These are phyloP conservation scores for Coemansia umbellata DNA, from an alignment of 192 early-diverging fungal species.

Conservation along the genomic window DNA sequence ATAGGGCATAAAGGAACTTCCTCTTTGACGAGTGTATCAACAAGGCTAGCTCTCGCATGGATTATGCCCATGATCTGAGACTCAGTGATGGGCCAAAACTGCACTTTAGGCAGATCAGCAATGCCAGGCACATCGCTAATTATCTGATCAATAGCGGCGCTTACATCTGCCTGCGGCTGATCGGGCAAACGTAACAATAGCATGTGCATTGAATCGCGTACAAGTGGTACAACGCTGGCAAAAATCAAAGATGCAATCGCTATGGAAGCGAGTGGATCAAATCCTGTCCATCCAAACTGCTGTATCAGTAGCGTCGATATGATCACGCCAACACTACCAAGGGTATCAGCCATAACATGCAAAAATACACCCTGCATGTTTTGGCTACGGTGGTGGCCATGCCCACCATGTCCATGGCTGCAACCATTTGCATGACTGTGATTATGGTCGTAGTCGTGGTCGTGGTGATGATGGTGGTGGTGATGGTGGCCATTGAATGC, in stretches of 20 bases:
- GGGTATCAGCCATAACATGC: constrained; percentile 90
- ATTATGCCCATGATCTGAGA: constrained; percentile 34
- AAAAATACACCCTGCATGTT: constrained; percentile 94
- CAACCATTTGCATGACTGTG: constrained; percentile 35
- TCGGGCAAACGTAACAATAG: constrained; percentile 47
- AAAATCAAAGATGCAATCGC: constrained; percentile 88
- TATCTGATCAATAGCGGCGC: constrained; percentile 15
- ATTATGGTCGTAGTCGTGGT: constrained; percentile 35
- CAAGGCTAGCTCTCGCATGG: constrained; percentile 8
- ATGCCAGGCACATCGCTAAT: constrained; percentile 1
- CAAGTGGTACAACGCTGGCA: constrained; percentile 77
- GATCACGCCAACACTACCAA: constrained; percentile 94
- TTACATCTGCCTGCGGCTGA: constrained; percentile 28
- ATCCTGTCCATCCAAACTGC: constrained; percentile 89
- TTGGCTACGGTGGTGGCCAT: constrained; percentile 63
- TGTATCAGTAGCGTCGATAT: constrained; percentile 88
- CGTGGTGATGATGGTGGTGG: constrained; percentile 60
- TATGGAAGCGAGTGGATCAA: constrained; percentile 92
- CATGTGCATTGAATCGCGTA: constrained; percentile 63
- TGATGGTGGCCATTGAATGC: constrained; percentile 83
- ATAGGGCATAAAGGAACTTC: constrained; percentile 21
- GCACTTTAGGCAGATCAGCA: constrained; percentile 12
- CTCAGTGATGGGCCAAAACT: constrained; percentile 51
- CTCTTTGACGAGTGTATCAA: not conserved
- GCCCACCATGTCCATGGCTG: constrained; percentile 40